Base-by-base conservation (phyloP, 2,329 filamentous ascomycete species). In the Aspergillus chevalieri region DNA sequence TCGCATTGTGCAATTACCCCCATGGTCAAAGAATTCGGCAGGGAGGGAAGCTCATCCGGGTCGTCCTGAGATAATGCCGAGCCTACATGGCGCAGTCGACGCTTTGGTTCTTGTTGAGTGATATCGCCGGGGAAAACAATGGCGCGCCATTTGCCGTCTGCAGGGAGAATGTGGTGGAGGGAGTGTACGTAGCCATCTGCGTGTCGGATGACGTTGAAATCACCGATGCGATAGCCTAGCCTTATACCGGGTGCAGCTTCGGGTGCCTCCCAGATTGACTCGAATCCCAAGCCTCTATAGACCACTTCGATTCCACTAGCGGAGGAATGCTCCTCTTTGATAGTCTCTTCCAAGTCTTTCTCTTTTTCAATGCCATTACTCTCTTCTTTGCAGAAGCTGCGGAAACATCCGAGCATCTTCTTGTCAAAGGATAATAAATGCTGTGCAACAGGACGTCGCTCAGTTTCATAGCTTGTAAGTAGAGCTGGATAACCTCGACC, bases 381-480 rank as follows among this genome's bases (percentile, higher is more conserved):
- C 8, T 34, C 30, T 55, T 47, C 10, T 10, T 22, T 6, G 52
- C 55, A 3, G 10, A 8, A 53, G 47, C 4, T 15, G n/a, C 6
- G n/a, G 12, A 30, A 53, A 49, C 1, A 53, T 22, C 14, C 38
- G 10, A 34, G 34, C 43, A 56, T 50, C 15, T 14, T 44, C 12
- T 33, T 50, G 15, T 39, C 36, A 39, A 17, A 15, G 4, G 14
- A 14, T 9, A 39, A 4, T 26, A 4, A 77, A 77, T 3, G 74
- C 74, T 17, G 36, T 9, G 36, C 36, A 19, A 39, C 36, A 48
- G 69, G 65, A 51, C 74, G 70, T 1, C 77, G 66, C 57, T 80
- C 77, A 2, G 65, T 53, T 2, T 75, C 69, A 47, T 80, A 80
- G 2, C 76, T 78, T 47, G 72, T 61, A 3, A 80, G 62, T 6